phyloP scores from a whole-genome alignment of 1,284 basidiomycete genomes.

The Ceratobasidium sp. region DNA sequence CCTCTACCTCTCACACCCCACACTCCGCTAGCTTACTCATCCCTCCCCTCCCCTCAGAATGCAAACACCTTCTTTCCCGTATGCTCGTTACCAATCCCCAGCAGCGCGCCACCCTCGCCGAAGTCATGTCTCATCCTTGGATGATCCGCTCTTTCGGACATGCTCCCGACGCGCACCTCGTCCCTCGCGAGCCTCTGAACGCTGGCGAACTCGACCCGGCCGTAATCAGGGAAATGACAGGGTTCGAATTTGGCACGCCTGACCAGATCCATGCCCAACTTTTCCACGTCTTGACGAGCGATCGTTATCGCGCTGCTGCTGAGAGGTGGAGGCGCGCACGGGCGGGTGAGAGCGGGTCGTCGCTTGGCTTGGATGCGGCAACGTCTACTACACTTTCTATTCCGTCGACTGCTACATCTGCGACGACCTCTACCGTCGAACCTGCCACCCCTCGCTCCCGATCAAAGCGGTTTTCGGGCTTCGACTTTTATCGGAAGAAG shows the following conservation, averaged over 20 bases:
- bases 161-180: conserved; percentile 84
- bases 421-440: conserved; percentile 7
- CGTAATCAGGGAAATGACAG: conserved; percentile 92
- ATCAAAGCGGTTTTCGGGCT: conserved; percentile 80
- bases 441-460: conserved; percentile 54
- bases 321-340: conserved; percentile 81
- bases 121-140: conserved; percentile 95
- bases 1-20: conserved; percentile 40
- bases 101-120: conserved; percentile 82
- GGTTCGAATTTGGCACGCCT: conserved; percentile 94
- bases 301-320: conserved; percentile 79
- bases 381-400: conserved; percentile 10
- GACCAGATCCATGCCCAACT: conserved; percentile 86
- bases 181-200: conserved; percentile 84
- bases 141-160: conserved; percentile 90
- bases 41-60: conserved; percentile 66
- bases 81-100: conserved; percentile 97
- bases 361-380: conserved; percentile 45
- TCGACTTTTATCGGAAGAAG: conserved; percentile 95
- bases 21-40: neutral
- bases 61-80: conserved; percentile 90
- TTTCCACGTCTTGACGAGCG: conserved; percentile 77
- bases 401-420: conserved; percentile 5
- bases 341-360: conserved; percentile 59
- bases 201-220: conserved; percentile 83